These are phyloP conservation scores for Amanita jacksonii DNA, from an alignment of 768 basidiomycete species.

Conservation along the genomic window DNA sequence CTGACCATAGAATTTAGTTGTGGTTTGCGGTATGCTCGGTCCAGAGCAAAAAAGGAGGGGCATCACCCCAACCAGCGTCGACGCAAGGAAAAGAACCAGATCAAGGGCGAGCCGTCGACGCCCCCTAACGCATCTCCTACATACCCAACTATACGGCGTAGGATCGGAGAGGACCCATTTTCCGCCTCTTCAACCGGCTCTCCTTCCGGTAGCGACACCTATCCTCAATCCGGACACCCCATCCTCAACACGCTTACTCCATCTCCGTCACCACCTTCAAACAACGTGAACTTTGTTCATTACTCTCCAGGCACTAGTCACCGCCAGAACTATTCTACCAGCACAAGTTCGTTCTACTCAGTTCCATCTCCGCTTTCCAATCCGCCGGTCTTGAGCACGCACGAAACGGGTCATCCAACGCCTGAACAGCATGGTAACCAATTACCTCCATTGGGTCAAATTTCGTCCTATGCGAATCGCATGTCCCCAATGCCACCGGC, in stretches of 20 bases:
- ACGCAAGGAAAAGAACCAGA: slow-evolving; percentile 50
- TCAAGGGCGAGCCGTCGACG: slow-evolving; percentile 33
- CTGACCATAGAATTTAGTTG: slow-evolving; percentile 37
- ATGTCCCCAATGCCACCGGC: slow-evolving; percentile 30
- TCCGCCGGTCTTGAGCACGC: slow-evolving; percentile 25
- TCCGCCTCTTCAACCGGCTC: slow-evolving; percentile 41
- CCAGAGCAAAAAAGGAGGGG: slow-evolving; percentile 83
- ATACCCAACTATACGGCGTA: slow-evolving; percentile 37
- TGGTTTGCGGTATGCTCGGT: slow-evolving; percentile 79
- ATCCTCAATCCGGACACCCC: slow-evolving; percentile 35
- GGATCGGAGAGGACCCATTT: slow-evolving; percentile 37
- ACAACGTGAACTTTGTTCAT: slow-evolving; percentile 46
- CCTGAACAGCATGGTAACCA: slow-evolving; percentile 21
- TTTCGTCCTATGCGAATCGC: slow-evolving; percentile 25
- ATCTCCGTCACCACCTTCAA: slow-evolving; percentile 61
- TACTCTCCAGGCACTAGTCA: slow-evolving; percentile 34
- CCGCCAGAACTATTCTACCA: slow-evolving; percentile 25
- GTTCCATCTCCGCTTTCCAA: slow-evolving; percentile 45
- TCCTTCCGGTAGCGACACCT: slow-evolving; percentile 49
- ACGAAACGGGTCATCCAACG: slow-evolving; percentile 15
- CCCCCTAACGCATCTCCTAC: slow-evolving; percentile 28
- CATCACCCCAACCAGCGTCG: slow-evolving; percentile 44
- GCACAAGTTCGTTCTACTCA: slow-evolving; percentile 31
- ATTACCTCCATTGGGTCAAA: slow-evolving; percentile 27
- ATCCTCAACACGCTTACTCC: slow-evolving; percentile 32